phyloP scores from a whole-genome alignment of 2,329 filamentous ascomycete genomes.

The Orbilia javanica region DNA sequence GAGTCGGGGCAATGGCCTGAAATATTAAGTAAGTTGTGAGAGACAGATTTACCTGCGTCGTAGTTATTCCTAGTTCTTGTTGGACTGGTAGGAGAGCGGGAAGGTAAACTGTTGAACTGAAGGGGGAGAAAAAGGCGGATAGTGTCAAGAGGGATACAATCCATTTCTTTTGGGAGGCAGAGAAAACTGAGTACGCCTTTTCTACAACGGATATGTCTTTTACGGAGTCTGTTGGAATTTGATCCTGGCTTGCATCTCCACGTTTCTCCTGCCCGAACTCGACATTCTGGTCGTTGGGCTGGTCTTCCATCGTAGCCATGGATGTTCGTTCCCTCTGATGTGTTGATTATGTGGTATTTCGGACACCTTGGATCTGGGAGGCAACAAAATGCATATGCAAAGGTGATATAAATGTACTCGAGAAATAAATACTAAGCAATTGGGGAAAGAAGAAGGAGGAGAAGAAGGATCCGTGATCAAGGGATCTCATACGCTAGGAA shows the following conservation, averaged over 20 bases:
- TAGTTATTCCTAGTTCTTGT: slow-evolving; percentile 67
- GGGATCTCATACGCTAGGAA: neutral
- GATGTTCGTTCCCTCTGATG: neutral
- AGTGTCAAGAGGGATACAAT: slow-evolving; percentile 43
- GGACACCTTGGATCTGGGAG: neutral
- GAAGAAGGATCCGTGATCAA: neutral
- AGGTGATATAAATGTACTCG: neutral
- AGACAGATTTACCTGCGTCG: slow-evolving; percentile 68
- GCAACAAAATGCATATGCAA: no score
- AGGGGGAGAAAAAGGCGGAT: slow-evolving; percentile 56
- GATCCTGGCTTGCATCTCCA: slow-evolving; percentile 1
- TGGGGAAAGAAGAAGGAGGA: neutral
- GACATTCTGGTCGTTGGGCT: neutral
- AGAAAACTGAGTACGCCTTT: slow-evolving; percentile 35
- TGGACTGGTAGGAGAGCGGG: slow-evolving; percentile 70
- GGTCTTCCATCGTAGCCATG: neutral
- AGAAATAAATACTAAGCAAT: neutral
- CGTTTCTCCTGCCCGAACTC: slow-evolving; percentile 21
- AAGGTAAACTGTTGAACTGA: slow-evolving; percentile 68
- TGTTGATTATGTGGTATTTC: slow-evolving; percentile 45
- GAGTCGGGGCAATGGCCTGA: slow-evolving; percentile 73
- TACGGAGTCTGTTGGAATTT: neutral
- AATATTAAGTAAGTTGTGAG: slow-evolving; percentile 73
- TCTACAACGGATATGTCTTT: neutral
- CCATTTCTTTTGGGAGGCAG: slow-evolving; percentile 35